These are phyloP conservation scores for Phyllostachys edulis DNA, from an alignment of 176 grass and related monocot genomes.

Conservation along the genomic window DNA sequence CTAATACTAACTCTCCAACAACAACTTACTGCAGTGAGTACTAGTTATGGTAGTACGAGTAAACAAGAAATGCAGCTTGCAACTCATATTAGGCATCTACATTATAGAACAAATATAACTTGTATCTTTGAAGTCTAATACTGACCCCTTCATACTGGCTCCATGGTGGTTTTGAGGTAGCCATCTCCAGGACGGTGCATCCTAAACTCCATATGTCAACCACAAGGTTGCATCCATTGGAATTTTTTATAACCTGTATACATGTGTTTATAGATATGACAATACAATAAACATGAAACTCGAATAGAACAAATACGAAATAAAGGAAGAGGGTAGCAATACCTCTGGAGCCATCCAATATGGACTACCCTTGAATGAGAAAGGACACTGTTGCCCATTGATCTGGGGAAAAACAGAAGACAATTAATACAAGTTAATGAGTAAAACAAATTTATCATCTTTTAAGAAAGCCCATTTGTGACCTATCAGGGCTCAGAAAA, in stretches of 20 bases:
- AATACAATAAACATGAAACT: conserved; percentile 25
- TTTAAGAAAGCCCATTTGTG: neutral
- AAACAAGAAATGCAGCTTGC: conserved; percentile 5
- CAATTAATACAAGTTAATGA: neutral
- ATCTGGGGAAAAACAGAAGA: conserved; percentile 48
- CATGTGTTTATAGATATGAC: conserved; percentile 5
- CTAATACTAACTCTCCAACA: too few relatives aligned
- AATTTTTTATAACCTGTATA: conserved; percentile 90
- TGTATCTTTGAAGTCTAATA: conserved; percentile 28
- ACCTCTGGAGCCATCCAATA: conserved; percentile 99
- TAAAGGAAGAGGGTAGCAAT: conserved; percentile 30
- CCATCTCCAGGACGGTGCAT: conserved; percentile 98
- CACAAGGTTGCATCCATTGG: conserved; percentile 95
- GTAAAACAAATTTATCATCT: neutral
- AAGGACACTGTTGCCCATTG: conserved; percentile 85
- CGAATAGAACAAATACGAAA: conserved; percentile 6
- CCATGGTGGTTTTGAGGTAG: conserved; percentile 98
- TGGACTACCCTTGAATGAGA: conserved; percentile 98
- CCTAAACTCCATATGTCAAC: conserved; percentile 99
- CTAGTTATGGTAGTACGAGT: neutral
- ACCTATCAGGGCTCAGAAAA: neutral
- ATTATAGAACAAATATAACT: conserved; percentile 28
- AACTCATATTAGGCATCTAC: neutral
- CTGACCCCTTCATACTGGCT: conserved; percentile 98
- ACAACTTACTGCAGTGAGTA: neutral